Evolutionary conservation across 345 rosid genomes (phyloP), one percentile per base, ranked within the genome.

Genomic region (Bruguiera parviflora): DNA sequence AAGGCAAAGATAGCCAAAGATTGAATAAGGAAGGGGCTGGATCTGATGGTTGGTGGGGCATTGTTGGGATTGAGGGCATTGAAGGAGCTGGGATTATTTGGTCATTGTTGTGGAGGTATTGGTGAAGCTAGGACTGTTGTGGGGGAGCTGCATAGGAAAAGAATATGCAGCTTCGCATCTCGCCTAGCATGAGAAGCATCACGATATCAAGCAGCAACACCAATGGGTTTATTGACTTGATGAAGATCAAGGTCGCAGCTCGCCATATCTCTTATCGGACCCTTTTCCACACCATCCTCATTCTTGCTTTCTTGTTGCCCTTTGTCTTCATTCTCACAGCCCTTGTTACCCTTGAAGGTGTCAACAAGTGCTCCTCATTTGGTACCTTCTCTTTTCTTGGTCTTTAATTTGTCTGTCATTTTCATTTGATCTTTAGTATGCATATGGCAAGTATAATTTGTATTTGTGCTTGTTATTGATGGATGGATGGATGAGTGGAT

Each of bases 131-230:
- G 69, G 55, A 13, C 16, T 3, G 49, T 43, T 18, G 49, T 43
- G 5, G 19, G 49, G 49, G 75, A 84, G 92, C 94, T 85, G 96
- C 94, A 70, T 84, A 74, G 83, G 32, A 55, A 28, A 76, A 72
- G 86, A 92, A 85, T 84, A 96, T 96, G 99, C 99, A 88, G 98
- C 99, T 96, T 89, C 97, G 89, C 92, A 80, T 96, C 88, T 96
- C 99, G 84, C 98, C 96, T 81, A 92, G 99, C 88, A 96, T 96
- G 99, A 96, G 98, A 90, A 96, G 99, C 79, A 89, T 96, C 83
- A 96, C 99, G 67, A 96, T 96, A 81, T 92, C 94, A 74, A 90
- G 92, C 84, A 92, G 85, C 88, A 63, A 51, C 57, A 78, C 19
- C 75, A 87, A 89, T 88, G 99, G 95, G 80, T 89, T 92, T 90